A percentile compares a stretch with the other conserved stretches of the same genome.
Conservation (phyloP, 805 yeast species). For the Saturnispora sanitii region DNA sequence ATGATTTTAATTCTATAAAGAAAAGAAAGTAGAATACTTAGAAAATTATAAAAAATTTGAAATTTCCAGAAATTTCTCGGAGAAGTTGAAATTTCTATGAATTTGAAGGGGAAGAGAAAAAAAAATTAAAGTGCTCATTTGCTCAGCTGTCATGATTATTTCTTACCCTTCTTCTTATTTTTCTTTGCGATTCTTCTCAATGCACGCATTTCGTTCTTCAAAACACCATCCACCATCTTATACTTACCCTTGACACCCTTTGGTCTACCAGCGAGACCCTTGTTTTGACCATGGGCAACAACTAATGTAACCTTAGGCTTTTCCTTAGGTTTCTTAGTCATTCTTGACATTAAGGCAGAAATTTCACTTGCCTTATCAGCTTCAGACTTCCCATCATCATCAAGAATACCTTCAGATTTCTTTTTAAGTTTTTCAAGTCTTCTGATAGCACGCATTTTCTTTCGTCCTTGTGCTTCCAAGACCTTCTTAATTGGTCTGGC, state of each 20-base stretch:
- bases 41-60: neutral
- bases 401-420: slow-evolving; percentile 87
- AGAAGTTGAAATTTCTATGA: neutral
- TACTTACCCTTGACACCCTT: slow-evolving; percentile 94
- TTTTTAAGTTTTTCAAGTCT: slow-evolving; percentile 82
- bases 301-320: slow-evolving; percentile 84
- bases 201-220: slow-evolving; percentile 96
- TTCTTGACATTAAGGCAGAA: slow-evolving; percentile 70
- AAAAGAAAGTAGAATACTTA: neutral
- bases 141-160: neutral
- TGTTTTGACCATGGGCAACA: slow-evolving; percentile 77
- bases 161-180: slow-evolving; percentile 43
- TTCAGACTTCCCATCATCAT: slow-evolving; percentile 79
- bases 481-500: slow-evolving; percentile 99
- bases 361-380: slow-evolving; percentile 93
- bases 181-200: slow-evolving; percentile 83
- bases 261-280: slow-evolving; percentile 89
- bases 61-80: neutral
- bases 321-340: slow-evolving; percentile 55
- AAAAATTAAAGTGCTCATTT: neutral
- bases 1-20: slow-evolving; percentile 1
- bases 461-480: slow-evolving; percentile 94
- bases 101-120: no score
- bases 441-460: slow-evolving; percentile 83
- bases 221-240: slow-evolving; percentile 97